These are phyloP conservation scores for Yarrowia divulgata DNA, from an alignment of 805 yeast genomes.

Conservation along the genomic window DNA sequence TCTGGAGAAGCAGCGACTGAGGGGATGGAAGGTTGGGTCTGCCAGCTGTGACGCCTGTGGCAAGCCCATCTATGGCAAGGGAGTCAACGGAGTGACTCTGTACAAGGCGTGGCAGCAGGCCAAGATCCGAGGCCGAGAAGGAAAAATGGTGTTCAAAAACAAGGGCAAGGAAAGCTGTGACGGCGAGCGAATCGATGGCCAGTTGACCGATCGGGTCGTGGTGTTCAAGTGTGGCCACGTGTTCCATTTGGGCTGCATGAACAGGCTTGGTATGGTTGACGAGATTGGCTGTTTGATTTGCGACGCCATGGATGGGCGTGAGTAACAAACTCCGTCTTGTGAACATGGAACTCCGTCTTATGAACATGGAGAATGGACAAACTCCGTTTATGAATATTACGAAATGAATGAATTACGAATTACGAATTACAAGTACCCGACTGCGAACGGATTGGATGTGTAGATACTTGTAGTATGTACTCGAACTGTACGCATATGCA, in stretches of 20 bases:
- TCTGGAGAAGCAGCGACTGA: conserved; percentile 54
- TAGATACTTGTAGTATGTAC: too few relatives aligned
- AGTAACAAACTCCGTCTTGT: neutral
- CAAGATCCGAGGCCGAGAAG: conserved; percentile 40
- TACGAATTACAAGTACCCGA: neutral
- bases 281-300: conserved; percentile 34
- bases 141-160: conserved; percentile 39
- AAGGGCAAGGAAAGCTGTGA: conserved; percentile 39
- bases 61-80: conserved; percentile 72
- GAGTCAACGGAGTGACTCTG: conserved; percentile 58
- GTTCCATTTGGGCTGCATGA: conserved; percentile 66
- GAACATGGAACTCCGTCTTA: neutral
- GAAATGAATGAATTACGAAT: conserved; percentile 34
- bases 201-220: conserved; percentile 52
- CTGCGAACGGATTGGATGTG: too few relatives aligned
- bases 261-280: conserved; percentile 45
- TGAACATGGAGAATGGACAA: neutral
- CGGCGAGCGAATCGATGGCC: conserved; percentile 33
- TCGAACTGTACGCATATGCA: neutral
- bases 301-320: neutral
- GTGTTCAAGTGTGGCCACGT: conserved; percentile 72
- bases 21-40: conserved; percentile 70
- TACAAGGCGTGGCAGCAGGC: conserved; percentile 51
- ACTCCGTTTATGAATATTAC: conserved; percentile 21
- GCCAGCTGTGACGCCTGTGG: conserved; percentile 80